Base-by-base conservation (phyloP, 1,284 basidiomycete species). In the Inonotus obliquus region DNA sequence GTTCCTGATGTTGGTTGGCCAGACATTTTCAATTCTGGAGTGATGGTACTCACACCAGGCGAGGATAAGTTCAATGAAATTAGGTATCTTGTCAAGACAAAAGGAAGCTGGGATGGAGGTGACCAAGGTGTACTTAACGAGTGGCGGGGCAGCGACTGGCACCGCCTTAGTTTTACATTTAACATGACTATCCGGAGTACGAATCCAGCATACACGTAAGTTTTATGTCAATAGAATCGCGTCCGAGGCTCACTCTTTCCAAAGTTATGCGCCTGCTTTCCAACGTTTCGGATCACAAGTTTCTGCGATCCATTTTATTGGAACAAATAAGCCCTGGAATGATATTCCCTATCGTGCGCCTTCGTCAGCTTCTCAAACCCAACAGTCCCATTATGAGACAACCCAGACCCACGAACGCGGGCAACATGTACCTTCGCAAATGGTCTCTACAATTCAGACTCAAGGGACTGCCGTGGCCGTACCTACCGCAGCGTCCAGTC, bases 151-250 rank as follows among this genome's bases (percentile, higher is more conserved):
- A 78, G 76, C 10, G 77, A 92, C 66, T 98, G 96, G 96, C 85
- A 96, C 69, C 82, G 93, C 66, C 84, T 98, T 66, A 94, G 93
- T 72, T 96, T 96, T 76, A 93, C 87, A 67, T 99, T 97, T 77
- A 99, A 99, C 72, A 96, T 94, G 7, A 98, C 96, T 1, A n/a
- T n/a, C n/a, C n/a, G n/a, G n/a, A n/a, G n/a, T n/a, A 96, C 96
- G 10, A 94, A 94, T n/a, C 94, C 94, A 58, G 93, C 91, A 58
- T 99, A 99, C 78, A 96, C 93, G 87, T 95, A 71, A 80, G 59
- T 61, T 61, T 70, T 70, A 66, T 67, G 62, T 67, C 65, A 62
- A 49, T 65, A 17, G 63, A 63, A 57, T 66, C 57, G 54, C 25
- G 37, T 61, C 54, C 48, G 58, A 51, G 41, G 27, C 51, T 32